These are phyloP conservation scores for Skeletonema tropicum DNA, from an alignment of 108 stramenopile species.

Conservation along the genomic window DNA sequence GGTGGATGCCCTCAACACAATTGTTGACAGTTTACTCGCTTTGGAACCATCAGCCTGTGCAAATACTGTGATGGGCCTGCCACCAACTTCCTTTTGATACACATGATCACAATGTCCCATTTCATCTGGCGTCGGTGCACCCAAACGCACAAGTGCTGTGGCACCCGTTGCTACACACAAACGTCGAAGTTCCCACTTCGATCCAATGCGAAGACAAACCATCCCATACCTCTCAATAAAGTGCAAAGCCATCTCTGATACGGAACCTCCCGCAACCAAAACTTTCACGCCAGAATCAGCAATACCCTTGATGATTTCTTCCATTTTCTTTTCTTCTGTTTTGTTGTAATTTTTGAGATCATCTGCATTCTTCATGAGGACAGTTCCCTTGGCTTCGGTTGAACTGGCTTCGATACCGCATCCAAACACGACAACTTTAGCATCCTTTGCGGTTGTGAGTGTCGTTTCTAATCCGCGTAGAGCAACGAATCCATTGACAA, in stretches of 20 bases:
- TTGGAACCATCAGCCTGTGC: slow-evolving; percentile 71
- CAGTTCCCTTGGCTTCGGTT: slow-evolving; percentile 99
- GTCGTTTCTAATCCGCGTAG: slow-evolving; percentile 85
- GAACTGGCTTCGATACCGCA: slow-evolving; percentile 93
- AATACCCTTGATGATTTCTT: slow-evolving; percentile 95
- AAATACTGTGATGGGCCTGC: slow-evolving; percentile 92
- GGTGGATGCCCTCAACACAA: slow-evolving; percentile 95
- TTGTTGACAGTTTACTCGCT: slow-evolving; percentile 86
- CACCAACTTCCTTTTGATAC: slow-evolving; percentile 88
- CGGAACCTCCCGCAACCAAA: slow-evolving; percentile 89
- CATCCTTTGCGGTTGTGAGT: slow-evolving; percentile 73
- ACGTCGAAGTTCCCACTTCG: slow-evolving; percentile 98
- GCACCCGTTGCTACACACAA: slow-evolving; percentile 93
- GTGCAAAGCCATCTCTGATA: slow-evolving; percentile 96
- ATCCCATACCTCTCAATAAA: slow-evolving; percentile 95
- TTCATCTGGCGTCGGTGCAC: slow-evolving; percentile 96
- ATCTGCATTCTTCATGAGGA: slow-evolving; percentile 97
- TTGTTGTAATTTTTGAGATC: slow-evolving; percentile 98
- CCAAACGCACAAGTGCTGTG: slow-evolving; percentile 95
- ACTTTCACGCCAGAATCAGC: slow-evolving; percentile 92
- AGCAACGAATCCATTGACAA: slow-evolving; percentile 94
- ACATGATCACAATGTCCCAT: slow-evolving; percentile 86
- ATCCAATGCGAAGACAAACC: slow-evolving; percentile 88
- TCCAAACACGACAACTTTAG: slow-evolving; percentile 95
- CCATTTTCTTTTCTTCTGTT: slow-evolving; percentile 96